Conservation (phyloP, 2,329 filamentous ascomycete species). For the Fusarium incarnatum region DNA sequence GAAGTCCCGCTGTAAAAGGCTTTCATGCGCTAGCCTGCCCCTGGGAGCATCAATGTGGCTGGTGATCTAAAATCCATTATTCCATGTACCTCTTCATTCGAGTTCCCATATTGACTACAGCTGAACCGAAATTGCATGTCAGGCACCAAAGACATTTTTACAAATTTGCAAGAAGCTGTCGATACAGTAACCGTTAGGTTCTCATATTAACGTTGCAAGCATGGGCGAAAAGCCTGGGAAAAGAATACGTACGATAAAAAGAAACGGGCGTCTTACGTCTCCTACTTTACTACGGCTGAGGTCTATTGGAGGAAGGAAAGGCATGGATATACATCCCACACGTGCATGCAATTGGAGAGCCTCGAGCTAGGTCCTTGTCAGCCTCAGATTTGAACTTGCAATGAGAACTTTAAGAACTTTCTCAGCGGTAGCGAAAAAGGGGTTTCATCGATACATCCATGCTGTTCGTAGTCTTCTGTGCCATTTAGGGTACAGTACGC, state of each 20-base stretch:
- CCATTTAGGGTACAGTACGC: neutral
- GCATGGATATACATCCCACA: neutral
- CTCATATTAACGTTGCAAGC: neutral
- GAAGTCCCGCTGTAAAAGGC: slow-evolving; percentile 31
- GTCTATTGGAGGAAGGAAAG: neutral
- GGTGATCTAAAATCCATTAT: slow-evolving; percentile 8
- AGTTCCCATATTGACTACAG: neutral
- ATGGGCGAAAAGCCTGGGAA: neutral
- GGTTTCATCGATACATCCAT: neutral
- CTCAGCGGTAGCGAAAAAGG: neutral
- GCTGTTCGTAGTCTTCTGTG: neutral
- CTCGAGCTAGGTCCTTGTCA: neutral
- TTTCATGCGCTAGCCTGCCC: slow-evolving; percentile 27
- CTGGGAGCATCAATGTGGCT: slow-evolving; percentile 38
- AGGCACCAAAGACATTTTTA: neutral
- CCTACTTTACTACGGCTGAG: neutral
- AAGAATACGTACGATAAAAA: neutral
- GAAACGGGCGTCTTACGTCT: neutral
- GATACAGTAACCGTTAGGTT: neutral
- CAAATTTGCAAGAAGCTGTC: neutral
- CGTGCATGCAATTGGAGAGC: neutral
- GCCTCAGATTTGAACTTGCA: neutral
- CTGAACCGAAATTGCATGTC: slow-evolving; percentile 19
- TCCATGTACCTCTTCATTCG: neutral
- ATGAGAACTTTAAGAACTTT: neutral